phyloP scores from a whole-genome alignment of 345 rosid species.

The Eutrema heterophyllum region DNA sequence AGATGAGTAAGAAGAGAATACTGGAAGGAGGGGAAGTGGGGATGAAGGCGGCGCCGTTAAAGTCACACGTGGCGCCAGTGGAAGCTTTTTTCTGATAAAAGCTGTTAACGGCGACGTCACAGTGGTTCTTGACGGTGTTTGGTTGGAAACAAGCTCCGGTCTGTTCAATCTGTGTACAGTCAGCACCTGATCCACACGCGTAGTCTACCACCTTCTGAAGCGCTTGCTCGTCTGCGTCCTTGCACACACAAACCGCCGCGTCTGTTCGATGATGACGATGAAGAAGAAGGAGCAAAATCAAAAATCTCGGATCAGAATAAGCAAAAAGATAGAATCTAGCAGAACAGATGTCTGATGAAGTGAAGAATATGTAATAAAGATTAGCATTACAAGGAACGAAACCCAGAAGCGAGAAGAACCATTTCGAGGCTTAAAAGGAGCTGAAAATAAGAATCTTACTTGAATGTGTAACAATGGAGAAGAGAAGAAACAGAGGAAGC shows the following conservation, averaged over 20 bases:
- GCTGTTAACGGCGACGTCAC: slow-evolving; percentile 36
- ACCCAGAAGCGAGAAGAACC: neutral
- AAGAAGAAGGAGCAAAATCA: neutral
- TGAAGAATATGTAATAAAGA: neutral
- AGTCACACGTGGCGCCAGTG: slow-evolving; percentile 32
- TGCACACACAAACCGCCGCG: slow-evolving; percentile 72
- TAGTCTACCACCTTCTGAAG: slow-evolving; percentile 77
- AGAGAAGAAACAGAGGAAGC: slow-evolving; percentile 43
- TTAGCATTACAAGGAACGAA: neutral
- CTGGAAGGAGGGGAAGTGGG: slow-evolving; percentile 23
- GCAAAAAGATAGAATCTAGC: neutral
- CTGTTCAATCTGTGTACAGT: slow-evolving; percentile 48
- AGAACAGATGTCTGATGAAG: neutral
- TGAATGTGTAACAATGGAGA: slow-evolving; percentile 54
- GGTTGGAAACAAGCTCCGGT: slow-evolving; percentile 78
- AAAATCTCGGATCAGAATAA: neutral
- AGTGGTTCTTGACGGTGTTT: slow-evolving; percentile 48
- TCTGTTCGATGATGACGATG: slow-evolving; percentile 24
- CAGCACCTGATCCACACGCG: slow-evolving; percentile 92
- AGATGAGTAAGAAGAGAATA: neutral
- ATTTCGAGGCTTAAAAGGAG: neutral
- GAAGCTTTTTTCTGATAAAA: slow-evolving; percentile 28
- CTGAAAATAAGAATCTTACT: slow-evolving; percentile 41
- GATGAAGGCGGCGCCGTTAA: slow-evolving; percentile 25
- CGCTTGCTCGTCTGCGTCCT: slow-evolving; percentile 49